Base-by-base conservation (phyloP, 352 stramenopile species). In the Blastocystis sp. region DNA sequence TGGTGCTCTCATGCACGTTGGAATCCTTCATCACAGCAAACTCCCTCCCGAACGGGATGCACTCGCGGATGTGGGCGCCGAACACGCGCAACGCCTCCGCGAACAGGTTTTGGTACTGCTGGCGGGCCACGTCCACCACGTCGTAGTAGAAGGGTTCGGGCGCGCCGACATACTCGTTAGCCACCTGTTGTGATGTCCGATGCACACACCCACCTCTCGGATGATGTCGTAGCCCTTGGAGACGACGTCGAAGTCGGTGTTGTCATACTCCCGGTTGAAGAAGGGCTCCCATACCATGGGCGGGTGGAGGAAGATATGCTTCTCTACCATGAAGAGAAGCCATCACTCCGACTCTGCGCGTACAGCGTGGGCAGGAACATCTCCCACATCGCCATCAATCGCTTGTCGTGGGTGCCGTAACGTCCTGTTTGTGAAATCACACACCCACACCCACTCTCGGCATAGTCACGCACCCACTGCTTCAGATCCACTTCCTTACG, bases 101-200 rank as follows among this genome's bases (percentile, higher is more conserved):
- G 48, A 95, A 88, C 23, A 91, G 88, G 69, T 95, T 91, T 61
- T 91, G 93, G 2, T 94, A 59, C 43, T 91, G 93, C 79, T 95
- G 92, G 0, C 92, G 91, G 19, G 92, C 93, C n/a, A 95, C 89
- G 61, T 95, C 92, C 1, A 93, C 91, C 19, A 95, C 80, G 77
- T 95, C 92, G 65, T 95, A 92, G 19, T 90, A 91, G 65, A 92
- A 95, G 19, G 64, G 28, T 2, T 91, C 91, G 64, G 93, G 91
- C 7, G 92, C 69, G 28, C 9, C 28, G 19, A 77, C 17, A 10
- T 69, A 38, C 45, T 81, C 43, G 5, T 61, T n/a, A 1, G 28
- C 23, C 23, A 67, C 23, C 23, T 41, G 34, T 19, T 11, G 34
- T 67, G 62, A 67, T 11, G 7, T 19, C 7, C 62, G 7, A 10